Conservation (phyloP, 176 grass and related monocot species). For the Hsuehochloa calcarea region DNA sequence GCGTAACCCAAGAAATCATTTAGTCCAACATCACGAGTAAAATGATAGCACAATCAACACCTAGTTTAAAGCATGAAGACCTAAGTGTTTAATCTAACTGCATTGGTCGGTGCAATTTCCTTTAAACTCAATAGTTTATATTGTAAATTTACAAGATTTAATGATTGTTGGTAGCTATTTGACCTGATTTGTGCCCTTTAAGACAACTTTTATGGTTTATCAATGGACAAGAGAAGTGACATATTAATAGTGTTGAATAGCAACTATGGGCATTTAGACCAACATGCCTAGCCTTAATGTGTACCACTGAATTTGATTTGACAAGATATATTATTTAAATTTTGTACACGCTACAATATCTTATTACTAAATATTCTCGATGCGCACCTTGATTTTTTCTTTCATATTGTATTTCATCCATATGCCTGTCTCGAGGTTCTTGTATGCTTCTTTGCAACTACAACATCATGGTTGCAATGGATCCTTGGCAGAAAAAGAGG, state of each 20-base stretch:
- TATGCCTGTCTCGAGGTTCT: background rate
- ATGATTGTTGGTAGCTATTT: background rate
- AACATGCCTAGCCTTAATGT: background rate
- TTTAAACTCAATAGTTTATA: background rate
- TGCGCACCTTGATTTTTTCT: background rate
- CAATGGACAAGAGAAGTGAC: background rate
- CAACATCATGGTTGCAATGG: constrained; percentile 3
- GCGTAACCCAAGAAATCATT: background rate
- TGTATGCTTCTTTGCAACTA: constrained; percentile 23
- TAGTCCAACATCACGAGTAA: background rate
- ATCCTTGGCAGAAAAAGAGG: constrained; percentile 75
- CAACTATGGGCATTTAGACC: background rate
- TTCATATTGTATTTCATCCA: constrained; percentile 14
- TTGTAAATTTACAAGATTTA: background rate
- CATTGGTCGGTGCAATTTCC: too few species aligned
- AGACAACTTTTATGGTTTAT: background rate
- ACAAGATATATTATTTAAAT: background rate
- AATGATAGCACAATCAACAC: background rate
- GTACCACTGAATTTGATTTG: background rate
- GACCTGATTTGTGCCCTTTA: background rate
- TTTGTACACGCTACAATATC: background rate
- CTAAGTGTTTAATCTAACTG: background rate
- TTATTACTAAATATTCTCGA: background rate
- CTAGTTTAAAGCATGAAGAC: background rate
- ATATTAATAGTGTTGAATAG: background rate